Conservation (phyloP, 257 asterid genomes). For the Forsythia suspensa region DNA sequence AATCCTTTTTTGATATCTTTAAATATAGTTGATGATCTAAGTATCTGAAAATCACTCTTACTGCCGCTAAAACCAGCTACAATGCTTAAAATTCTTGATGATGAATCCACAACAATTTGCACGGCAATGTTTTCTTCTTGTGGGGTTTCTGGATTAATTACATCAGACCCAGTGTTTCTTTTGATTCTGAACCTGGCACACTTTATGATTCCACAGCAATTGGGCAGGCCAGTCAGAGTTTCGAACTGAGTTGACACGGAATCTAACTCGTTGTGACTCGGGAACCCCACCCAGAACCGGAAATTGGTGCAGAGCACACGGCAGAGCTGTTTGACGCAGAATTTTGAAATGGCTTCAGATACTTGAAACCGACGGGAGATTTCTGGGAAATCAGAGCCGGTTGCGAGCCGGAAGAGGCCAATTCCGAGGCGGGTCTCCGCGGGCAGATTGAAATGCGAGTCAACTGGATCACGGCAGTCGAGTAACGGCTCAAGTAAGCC, state of each 20-base stretch:
- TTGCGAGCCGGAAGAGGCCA: conserved; percentile 74
- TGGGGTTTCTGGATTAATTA: background rate
- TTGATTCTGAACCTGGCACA: conserved; percentile 51
- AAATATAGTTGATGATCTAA: conserved; percentile 53
- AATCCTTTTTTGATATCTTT: conserved; percentile 47
- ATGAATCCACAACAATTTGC: conserved; percentile 72
- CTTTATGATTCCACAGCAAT: conserved; percentile 69
- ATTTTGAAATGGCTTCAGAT: conserved; percentile 45
- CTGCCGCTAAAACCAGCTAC: conserved; percentile 67
- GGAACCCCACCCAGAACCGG: conserved; percentile 90
- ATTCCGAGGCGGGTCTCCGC: conserved; percentile 73
- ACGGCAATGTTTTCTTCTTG: conserved; percentile 49
- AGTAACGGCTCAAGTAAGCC: conserved; percentile 82
- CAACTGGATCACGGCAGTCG: conserved; percentile 87
- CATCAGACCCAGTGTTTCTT: background rate
- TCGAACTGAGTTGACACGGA: conserved; percentile 58
- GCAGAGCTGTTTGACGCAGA: conserved; percentile 81
- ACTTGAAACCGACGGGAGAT: conserved; percentile 52
- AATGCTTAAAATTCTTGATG: conserved; percentile 68
- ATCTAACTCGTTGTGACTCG: conserved; percentile 49
- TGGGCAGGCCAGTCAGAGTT: conserved; percentile 67
- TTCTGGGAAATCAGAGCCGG: conserved; percentile 65
- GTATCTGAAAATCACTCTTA: conserved; percentile 39
- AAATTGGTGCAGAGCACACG: conserved; percentile 87
- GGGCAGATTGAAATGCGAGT: conserved; percentile 54